Evolutionary conservation across 805 yeast genomes (phyloP).

Genomic region (Candida taoyuanica): DNA sequence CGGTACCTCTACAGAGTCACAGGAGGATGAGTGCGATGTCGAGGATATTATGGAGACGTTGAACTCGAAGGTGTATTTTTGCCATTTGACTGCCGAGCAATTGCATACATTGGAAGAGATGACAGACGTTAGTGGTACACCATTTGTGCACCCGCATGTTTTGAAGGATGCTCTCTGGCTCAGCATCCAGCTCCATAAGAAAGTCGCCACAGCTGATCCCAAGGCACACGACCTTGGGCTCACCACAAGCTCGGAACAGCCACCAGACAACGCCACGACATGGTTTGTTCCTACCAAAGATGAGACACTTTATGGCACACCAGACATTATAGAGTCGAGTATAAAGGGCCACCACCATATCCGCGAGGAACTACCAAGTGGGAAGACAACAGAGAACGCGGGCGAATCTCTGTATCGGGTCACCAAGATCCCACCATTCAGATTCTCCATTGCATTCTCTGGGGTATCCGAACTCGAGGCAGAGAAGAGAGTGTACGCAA

Average conservation of each 20-base stretch:
- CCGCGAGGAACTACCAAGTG: slow-evolving; percentile 16
- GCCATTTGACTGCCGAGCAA: slow-evolving; percentile 46
- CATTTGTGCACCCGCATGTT: slow-evolving; percentile 35
- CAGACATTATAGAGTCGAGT: slow-evolving; percentile 31
- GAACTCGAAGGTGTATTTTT: slow-evolving; percentile 40
- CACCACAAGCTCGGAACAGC: slow-evolving; percentile 23
- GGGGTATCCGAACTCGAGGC: slow-evolving; percentile 41
- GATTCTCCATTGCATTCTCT: slow-evolving; percentile 49
- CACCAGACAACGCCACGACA: slow-evolving; percentile 27
- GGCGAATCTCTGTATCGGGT: slow-evolving; percentile 26
- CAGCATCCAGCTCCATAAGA: slow-evolving; percentile 38
- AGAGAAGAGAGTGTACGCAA: slow-evolving; percentile 45
- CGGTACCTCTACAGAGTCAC: no score
- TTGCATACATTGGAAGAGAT: slow-evolving; percentile 39
- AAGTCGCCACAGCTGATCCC: slow-evolving; percentile 31
- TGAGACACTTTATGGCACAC: slow-evolving; percentile 44
- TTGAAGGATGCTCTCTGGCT: slow-evolving; percentile 48
- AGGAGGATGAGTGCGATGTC: slow-evolving; percentile 14
- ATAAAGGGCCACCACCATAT: slow-evolving; percentile 24
- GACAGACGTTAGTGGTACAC: slow-evolving; percentile 32
- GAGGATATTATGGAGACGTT: slow-evolving; percentile 30
- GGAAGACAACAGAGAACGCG: slow-evolving; percentile 21
- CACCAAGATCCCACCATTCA: slow-evolving; percentile 47
- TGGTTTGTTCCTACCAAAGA: slow-evolving; percentile 46
- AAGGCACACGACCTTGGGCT: slow-evolving; percentile 27